Percentiles rank a stretch among this genome's conserved stretches.
phyloP scores from a whole-genome alignment of 768 basidiomycete genomes.

The Lactifluus rugatus region DNA sequence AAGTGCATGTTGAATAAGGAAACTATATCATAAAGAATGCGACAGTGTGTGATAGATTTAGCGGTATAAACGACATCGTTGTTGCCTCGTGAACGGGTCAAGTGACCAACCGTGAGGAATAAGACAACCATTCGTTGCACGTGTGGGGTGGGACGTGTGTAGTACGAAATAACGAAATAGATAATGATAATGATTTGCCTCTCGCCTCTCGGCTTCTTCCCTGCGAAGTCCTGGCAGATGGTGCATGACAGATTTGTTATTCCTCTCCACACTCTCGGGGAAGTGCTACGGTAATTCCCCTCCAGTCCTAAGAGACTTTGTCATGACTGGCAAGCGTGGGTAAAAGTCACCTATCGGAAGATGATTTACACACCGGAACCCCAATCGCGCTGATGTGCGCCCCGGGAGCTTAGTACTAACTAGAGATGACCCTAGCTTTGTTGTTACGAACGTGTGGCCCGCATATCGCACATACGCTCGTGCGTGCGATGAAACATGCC shows the following conservation, averaged over 20 bases:
- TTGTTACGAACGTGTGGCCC: background rate
- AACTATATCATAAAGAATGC: background rate
- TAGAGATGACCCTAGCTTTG: background rate
- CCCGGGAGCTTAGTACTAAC: background rate
- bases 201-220: background rate
- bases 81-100: conserved; percentile 5
- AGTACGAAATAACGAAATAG: background rate
- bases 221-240: conserved; percentile 6
- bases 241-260: background rate
- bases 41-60: background rate
- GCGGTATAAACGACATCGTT: background rate
- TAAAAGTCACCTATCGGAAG: background rate
- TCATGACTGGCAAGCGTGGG: background rate
- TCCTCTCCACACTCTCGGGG: no score
- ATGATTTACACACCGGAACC: background rate
- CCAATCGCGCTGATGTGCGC: background rate
- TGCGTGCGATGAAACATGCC: background rate
- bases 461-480: background rate
- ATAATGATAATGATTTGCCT: background rate
- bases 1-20: background rate
- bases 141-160: background rate
- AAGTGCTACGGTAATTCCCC: background rate
- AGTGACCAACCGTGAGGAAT: conserved; percentile 3
- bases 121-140: background rate
- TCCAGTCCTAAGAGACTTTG: background rate